Evolutionary conservation across 208 protist species (phyloP), one percentile per base, ranked within the genome.

Genomic region (Borovskyia barvae): DNA sequence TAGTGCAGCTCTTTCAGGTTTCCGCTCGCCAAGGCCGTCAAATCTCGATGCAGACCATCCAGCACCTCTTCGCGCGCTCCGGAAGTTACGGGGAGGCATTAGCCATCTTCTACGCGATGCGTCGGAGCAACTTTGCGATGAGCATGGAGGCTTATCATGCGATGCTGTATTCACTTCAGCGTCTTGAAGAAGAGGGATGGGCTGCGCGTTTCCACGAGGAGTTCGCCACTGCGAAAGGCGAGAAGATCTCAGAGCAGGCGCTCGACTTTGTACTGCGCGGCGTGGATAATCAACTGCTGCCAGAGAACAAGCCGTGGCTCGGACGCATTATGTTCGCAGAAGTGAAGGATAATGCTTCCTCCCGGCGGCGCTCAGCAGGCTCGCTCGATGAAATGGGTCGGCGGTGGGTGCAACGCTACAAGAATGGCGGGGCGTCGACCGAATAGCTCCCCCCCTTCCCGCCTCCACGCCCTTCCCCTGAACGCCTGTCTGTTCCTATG

Each of bases 121-220:
- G 87, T 20, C 72, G 73, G 30, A 85, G 77, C 42, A 77, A 93
- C 59, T 77, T 96, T 29, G 75, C 82, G 15, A 96, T 96, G 86
- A 90, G 85, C 57, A 91, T 91, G 76, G 80, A 93, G 65, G 66
- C 77, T 6, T 96, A 96, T 65, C 87, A 94, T 62, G 83, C 87
- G n/a, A 96, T 96, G 90, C 61, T 96, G 46, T 96, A 92, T 66
- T 92, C 85, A 5, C 70, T 96, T 49, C 90, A 94, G 80, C 74
- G 87, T 4, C 73, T 96, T 15, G 87, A 94, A 62, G 90, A 96
- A 51, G 87, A 96, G 65, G 84, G 83, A 4, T 96, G 87, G 85
- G 90, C 80, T 3, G 50, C 81, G 49, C 84, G 78, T 17, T 94
- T 94, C 60, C 72, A 72, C 53, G 79, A 89, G 25, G 87, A 96